phyloP scores from a whole-genome alignment of 176 grass and related monocot species.

The Aegilops sharonensis region DNA sequence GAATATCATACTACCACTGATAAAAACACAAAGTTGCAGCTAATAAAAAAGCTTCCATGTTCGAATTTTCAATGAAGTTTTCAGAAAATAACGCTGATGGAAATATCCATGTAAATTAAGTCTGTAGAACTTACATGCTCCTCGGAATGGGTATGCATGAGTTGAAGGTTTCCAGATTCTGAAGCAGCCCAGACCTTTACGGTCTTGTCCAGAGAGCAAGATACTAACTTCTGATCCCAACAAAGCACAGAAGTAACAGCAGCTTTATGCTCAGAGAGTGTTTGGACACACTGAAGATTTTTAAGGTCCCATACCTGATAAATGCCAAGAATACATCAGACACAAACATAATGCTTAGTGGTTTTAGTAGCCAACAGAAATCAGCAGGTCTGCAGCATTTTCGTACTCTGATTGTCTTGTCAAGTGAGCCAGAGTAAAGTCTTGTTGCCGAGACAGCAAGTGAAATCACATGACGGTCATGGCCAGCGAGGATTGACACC shows the following conservation, averaged over 20 bases:
- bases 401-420: conserved; percentile 38
- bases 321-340: conserved; percentile 9
- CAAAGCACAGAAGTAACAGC: conserved; percentile 61
- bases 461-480: conserved; percentile 37
- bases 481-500: conserved; percentile 19
- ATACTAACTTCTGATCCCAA: conserved; percentile 61
- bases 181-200: conserved; percentile 52
- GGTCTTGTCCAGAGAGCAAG: conserved; percentile 59
- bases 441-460: conserved; percentile 25
- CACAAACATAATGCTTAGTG: not conserved
- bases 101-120: not conserved
- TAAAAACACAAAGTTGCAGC: not conserved
- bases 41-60: not conserved
- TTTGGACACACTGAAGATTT: conserved; percentile 50
- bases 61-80: not conserved
- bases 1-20: not conserved
- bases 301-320: conserved; percentile 58
- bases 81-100: not conserved
- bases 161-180: conserved; percentile 47
- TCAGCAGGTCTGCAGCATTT: not conserved
- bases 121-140: conserved; percentile 42
- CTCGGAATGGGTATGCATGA: conserved; percentile 43
- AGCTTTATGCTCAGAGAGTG: conserved; percentile 51
- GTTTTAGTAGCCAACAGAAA: not conserved
- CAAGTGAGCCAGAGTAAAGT: conserved; percentile 47